Percentiles rank a stretch among this genome's conserved stretches.
Conservation (phyloP, 2,329 filamentous ascomycete species). For the Davidsoniella eucalypti region DNA sequence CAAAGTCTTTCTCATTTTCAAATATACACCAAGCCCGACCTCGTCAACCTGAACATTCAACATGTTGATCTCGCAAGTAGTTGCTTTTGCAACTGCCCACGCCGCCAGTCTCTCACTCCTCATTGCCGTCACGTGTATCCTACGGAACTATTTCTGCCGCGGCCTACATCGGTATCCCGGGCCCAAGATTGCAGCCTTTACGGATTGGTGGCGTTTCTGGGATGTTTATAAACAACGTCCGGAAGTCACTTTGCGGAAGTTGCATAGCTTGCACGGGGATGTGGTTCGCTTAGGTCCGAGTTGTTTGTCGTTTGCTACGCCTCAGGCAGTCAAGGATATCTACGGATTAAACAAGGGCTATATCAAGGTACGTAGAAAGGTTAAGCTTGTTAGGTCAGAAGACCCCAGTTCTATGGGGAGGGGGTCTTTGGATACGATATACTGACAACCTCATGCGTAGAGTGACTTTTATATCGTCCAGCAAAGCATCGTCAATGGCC, state of each 20-base stretch:
- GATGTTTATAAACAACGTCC: conserved; percentile 49
- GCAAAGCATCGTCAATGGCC: conserved; percentile 53
- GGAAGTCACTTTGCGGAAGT: conserved; percentile 47
- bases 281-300: conserved; percentile 64
- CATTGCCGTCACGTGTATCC: too few relatives aligned
- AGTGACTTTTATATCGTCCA: conserved; percentile 72
- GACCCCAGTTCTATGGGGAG: not conserved
- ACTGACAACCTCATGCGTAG: conserved; percentile 21
- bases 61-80: conserved; percentile 3
- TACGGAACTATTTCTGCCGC: conserved; percentile 23
- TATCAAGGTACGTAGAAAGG: conserved; percentile 23
- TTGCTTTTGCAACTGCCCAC: conserved; percentile 14
- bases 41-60: not conserved
- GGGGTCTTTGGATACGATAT: not conserved
- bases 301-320: conserved; percentile 54
- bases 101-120: too few relatives aligned
- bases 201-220: conserved; percentile 56
- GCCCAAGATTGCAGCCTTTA: conserved; percentile 45
- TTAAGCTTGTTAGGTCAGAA: conserved; percentile 26
- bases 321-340: conserved; percentile 55
- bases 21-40: too few relatives aligned
- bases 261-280: conserved; percentile 57
- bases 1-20: too few relatives aligned
- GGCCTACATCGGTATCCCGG: conserved; percentile 59
- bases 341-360: conserved; percentile 75